phyloP scores from a whole-genome alignment of 2,329 filamentous ascomycete species.

The Tolypocladium pustulatum region DNA sequence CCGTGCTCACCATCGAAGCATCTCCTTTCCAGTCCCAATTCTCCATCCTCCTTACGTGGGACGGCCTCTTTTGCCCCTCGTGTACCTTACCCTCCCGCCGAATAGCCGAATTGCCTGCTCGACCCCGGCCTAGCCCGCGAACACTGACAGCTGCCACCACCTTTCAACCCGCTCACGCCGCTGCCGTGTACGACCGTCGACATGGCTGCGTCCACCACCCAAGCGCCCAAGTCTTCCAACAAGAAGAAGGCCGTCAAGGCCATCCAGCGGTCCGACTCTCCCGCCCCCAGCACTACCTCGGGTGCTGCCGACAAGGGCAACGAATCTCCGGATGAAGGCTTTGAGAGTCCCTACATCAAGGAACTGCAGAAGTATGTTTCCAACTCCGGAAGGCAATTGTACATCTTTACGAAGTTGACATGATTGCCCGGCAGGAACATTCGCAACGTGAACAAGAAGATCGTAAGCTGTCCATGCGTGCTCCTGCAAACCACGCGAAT shows the following conservation, averaged over 20 bases:
- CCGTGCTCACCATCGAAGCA: not conserved
- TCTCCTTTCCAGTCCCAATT: not conserved
- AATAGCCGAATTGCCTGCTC: too few species aligned
- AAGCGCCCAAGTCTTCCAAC: slow-evolving; percentile 55
- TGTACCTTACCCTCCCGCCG: not conserved
- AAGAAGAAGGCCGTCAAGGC: slow-evolving; percentile 56
- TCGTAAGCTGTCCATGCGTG: slow-evolving; percentile 48
- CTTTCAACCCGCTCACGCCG: not conserved
- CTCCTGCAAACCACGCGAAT: not conserved
- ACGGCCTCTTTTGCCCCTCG: not conserved
- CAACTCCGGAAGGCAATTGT: not conserved
- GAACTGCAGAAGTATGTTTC: slow-evolving; percentile 76
- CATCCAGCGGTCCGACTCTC: slow-evolving; percentile 41
- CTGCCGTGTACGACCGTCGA: slow-evolving; percentile 4
- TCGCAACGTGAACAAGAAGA: slow-evolving; percentile 88
- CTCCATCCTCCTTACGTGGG: not conserved
- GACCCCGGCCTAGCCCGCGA: not conserved
- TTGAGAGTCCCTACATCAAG: slow-evolving; percentile 71
- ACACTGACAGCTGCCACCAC: not conserved
- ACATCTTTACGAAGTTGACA: not conserved
- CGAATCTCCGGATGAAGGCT: slow-evolving; percentile 47
- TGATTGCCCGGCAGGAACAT: slow-evolving; percentile 55
- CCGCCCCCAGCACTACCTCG: slow-evolving; percentile 37
- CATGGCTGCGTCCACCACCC: slow-evolving; percentile 54
- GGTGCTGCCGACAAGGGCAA: slow-evolving; percentile 37